These are phyloP conservation scores for Ogataea populi-albae DNA, from an alignment of 805 yeast species.

Conservation along the genomic window DNA sequence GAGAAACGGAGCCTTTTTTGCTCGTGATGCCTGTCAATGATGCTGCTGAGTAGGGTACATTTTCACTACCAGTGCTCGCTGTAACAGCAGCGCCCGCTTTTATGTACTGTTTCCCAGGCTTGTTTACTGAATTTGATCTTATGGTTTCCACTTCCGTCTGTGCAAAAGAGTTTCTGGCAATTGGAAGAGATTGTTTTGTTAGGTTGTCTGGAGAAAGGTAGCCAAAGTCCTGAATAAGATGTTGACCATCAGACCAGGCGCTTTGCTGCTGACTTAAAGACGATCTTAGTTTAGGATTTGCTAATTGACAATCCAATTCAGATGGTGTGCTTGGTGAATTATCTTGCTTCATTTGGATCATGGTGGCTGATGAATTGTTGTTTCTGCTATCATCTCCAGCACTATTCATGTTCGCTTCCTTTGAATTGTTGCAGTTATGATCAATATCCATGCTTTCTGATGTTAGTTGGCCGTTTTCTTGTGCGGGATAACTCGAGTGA, in stretches of 20 bases:
- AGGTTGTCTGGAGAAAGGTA: slow-evolving; percentile 21
- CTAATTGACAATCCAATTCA: slow-evolving; percentile 8
- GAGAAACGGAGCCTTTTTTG: slow-evolving; percentile 19
- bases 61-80: slow-evolving; percentile 8
- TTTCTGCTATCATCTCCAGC: neutral
- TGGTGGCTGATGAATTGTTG: neutral
- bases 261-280: slow-evolving; percentile 13
- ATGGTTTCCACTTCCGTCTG: slow-evolving; percentile 10
- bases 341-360: neutral
- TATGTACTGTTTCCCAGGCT: slow-evolving; percentile 1
- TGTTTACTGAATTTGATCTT: slow-evolving; percentile 6
- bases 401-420: neutral
- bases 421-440: neutral
- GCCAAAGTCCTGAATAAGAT: slow-evolving; percentile 22
- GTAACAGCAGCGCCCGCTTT: slow-evolving; percentile 1
- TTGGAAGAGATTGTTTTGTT: no score
- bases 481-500: slow-evolving; percentile 1
- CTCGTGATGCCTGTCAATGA: slow-evolving; percentile 21
- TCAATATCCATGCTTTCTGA: neutral
- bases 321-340: slow-evolving; percentile 5
- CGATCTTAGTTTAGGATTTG: slow-evolving; percentile 18
- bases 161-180: slow-evolving; percentile 5
- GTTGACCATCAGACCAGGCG: slow-evolving; percentile 24
- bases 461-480: neutral
- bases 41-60: slow-evolving; percentile 13